Conservation (phyloP, 257 asterid genomes). For the Penstemon newberryi region DNA sequence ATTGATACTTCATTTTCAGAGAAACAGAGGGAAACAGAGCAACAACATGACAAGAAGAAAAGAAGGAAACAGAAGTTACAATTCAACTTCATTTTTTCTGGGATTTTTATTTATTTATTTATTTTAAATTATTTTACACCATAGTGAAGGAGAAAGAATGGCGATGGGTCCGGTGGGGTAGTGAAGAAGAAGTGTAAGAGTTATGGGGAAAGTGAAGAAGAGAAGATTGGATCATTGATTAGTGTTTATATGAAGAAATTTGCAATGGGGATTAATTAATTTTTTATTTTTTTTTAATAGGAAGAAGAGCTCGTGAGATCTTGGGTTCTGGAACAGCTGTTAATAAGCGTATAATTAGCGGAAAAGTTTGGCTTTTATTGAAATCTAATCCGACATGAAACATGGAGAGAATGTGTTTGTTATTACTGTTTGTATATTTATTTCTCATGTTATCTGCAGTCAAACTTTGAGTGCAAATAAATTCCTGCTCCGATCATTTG, state of each 20-base stretch:
- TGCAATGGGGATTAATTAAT: slow-evolving; percentile 32
- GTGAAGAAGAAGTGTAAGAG: slow-evolving; percentile 22
- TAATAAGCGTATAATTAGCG: slow-evolving; percentile 42
- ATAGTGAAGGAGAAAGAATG: slow-evolving; percentile 14
- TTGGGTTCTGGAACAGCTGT: slow-evolving; percentile 66
- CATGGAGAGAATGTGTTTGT: slow-evolving; percentile 60
- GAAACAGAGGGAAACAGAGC: slow-evolving; percentile 18
- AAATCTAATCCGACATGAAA: slow-evolving; percentile 48
- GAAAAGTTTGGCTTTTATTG: slow-evolving; percentile 48
- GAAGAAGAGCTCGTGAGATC: slow-evolving; percentile 54
- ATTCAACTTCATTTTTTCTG: slow-evolving; percentile 34
- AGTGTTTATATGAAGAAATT: slow-evolving; percentile 21
- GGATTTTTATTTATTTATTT: not conserved
- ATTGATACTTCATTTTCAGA: slow-evolving; percentile 38
- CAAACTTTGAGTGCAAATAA: slow-evolving; percentile 28
- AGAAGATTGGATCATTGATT: slow-evolving; percentile 33
- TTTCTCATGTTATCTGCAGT: slow-evolving; percentile 25
- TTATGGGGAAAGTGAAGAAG: slow-evolving; percentile 32
- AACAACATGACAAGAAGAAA: slow-evolving; percentile 28
- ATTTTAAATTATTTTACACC: slow-evolving; percentile 27
- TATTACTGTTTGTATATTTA: slow-evolving; percentile 28
- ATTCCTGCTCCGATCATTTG: not conserved
- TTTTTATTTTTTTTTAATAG: slow-evolving; percentile 4
- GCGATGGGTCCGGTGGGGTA: slow-evolving; percentile 37
- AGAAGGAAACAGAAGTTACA: slow-evolving; percentile 20